Evolutionary conservation across 2,329 filamentous ascomycete genomes (phyloP).

Genomic region (Alternaria alternata): DNA sequence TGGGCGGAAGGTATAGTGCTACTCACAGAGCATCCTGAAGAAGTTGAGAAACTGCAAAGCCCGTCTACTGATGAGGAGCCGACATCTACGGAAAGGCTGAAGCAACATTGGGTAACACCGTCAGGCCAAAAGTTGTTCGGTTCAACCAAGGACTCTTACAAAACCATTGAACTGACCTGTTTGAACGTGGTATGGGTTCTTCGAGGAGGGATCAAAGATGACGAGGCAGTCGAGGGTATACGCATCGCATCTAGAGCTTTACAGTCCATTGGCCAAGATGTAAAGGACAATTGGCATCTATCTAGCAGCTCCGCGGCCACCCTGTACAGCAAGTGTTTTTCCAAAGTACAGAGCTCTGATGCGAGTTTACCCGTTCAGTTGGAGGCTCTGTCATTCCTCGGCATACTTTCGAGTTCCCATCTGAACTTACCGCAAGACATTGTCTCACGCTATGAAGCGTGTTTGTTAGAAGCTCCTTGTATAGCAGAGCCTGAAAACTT

Average conservation of each 20-base stretch:
- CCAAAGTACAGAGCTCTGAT: conserved; percentile 34
- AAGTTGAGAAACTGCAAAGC: conserved; percentile 4
- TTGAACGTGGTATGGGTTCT: conserved; percentile 43
- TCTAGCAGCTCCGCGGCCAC: conserved; percentile 25
- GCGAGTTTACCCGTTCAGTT: conserved; percentile 37
- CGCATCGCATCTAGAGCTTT: conserved; percentile 43
- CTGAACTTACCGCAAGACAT: conserved; percentile 25
- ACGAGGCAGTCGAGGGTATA: conserved; percentile 41
- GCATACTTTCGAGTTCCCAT: conserved; percentile 31
- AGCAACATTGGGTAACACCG: conserved; percentile 39
- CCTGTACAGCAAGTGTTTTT: conserved; percentile 37
- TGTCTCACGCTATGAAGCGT: conserved; percentile 33
- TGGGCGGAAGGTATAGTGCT: conserved; percentile 47
- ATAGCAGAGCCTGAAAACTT: conserved; percentile 21
- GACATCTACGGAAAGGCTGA: conserved; percentile 3
- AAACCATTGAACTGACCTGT: conserved; percentile 42
- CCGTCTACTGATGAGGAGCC: conserved; percentile 9
- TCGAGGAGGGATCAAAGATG: conserved; percentile 36
- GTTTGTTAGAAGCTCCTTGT: conserved; percentile 17
- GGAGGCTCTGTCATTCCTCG: conserved; percentile 42
- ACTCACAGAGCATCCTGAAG: conserved; percentile 34
- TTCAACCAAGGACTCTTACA: conserved; percentile 30
- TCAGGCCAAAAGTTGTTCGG: conserved; percentile 45
- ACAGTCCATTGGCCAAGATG: conserved; percentile 30
- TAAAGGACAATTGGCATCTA: conserved; percentile 33